phyloP scores from a whole-genome alignment of 2,329 filamentous ascomycete species.

The Phaeosphaeriaceae sp. region DNA sequence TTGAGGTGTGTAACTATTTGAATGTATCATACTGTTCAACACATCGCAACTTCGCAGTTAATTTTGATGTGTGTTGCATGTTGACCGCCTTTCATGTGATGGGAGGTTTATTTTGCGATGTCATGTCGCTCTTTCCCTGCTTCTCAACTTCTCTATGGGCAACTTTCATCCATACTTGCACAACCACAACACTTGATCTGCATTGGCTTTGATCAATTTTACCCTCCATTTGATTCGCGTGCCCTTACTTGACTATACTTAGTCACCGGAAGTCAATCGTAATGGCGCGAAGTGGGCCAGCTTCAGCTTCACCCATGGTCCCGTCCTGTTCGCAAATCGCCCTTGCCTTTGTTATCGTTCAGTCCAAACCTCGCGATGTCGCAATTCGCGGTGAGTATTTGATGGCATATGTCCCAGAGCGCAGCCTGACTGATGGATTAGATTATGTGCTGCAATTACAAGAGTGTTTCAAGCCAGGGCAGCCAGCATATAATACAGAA shows the following conservation, averaged over 20 bases:
- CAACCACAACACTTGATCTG: too few species aligned
- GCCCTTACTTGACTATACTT: neutral
- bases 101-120: too few species aligned
- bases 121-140: conserved; percentile 5
- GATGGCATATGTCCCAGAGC: too few species aligned
- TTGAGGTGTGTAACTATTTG: conserved; percentile 26
- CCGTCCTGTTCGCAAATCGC: conserved; percentile 39
- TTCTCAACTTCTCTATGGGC: too few species aligned
- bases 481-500: conserved; percentile 23
- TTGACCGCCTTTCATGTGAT: neutral
- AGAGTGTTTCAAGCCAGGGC: conserved; percentile 38
- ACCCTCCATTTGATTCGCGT: neutral
- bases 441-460: conserved; percentile 46
- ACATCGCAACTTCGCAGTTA: neutral
- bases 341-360: conserved; percentile 46
- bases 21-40: conserved; percentile 14
- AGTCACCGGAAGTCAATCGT: neutral
- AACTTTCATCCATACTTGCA: too few species aligned
- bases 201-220: too few species aligned
- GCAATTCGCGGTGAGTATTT: conserved; percentile 39
- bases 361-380: conserved; percentile 45
- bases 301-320: conserved; percentile 1
- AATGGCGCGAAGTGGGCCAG: conserved; percentile 11
- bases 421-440: conserved; percentile 14
- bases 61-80: neutral